Conservation (phyloP, 129 eudicot genomes). For the Kitagawia praeruptora region DNA sequence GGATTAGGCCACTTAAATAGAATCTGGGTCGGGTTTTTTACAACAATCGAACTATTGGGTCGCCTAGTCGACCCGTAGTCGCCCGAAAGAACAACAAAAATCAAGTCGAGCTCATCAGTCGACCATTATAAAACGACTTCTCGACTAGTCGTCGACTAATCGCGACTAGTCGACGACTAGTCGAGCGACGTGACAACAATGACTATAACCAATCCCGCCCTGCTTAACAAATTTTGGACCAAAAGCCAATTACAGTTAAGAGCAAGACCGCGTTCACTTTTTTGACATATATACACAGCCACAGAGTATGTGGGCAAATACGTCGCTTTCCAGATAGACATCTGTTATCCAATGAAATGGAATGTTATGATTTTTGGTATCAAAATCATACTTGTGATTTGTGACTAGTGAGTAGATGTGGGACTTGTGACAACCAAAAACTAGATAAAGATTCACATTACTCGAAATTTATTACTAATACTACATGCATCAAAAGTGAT, state of each 20-base stretch:
- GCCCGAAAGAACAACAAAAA: too few relatives aligned
- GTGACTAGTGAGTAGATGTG: not conserved
- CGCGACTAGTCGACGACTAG: too few relatives aligned
- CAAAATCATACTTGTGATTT: not conserved
- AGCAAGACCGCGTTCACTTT: not conserved
- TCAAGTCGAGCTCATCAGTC: too few relatives aligned
- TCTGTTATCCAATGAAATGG: not conserved
- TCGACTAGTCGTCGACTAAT: too few relatives aligned
- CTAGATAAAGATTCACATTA: constrained; percentile 8
- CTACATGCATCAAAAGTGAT: not conserved
- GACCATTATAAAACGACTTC: too few relatives aligned
- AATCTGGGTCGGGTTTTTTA: too few relatives aligned
- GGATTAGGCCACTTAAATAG: too few relatives aligned
- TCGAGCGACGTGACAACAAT: too few relatives aligned
- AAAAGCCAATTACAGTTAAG: not conserved
- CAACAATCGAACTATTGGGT: too few relatives aligned
- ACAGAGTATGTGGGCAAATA: not conserved
- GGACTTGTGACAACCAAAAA: constrained; percentile 10
- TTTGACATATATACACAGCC: not conserved
- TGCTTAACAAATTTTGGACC: too few relatives aligned
- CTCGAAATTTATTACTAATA: not conserved
- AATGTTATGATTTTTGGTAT: constrained; percentile 9
- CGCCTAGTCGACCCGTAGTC: too few relatives aligned
- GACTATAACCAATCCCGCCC: too few relatives aligned
- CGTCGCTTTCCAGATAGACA: not conserved